Evolutionary conservation across 805 yeast genomes (phyloP), one percentile per base, ranked within the genome.

Genomic region (Candida nanaspora): DNA sequence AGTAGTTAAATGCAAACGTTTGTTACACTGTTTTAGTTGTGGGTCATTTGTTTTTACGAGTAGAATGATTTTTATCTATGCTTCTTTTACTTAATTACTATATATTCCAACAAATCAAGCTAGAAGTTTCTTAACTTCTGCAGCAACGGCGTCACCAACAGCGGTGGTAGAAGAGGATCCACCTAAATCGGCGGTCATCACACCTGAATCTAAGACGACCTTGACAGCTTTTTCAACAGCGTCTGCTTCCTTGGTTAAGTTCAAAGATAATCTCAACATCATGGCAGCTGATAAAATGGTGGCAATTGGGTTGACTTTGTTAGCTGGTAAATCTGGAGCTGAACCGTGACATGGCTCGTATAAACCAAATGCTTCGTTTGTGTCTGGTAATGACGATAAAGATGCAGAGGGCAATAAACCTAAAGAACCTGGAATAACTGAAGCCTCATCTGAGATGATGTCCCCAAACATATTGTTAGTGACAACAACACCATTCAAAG

Each of bases 271-370:
- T 56, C 91, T 79, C 67, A 93, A 76, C 98, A 93, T 93, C 95
- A 93, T 85, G 26, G 98, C 98, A 11, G 86, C 95, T 21, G 97
- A 88, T 56, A 93, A 74, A 53, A 91, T 89, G 20, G 97, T 86
- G 39, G 98, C 98, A 43, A 91, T 66, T 39, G 98, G 98, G 67
- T 91, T 91, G 44, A 89, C 98, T 68, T 86, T 83, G 61, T 87
- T 86, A 45, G 67, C 70, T 39, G 82, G 80, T 59, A 91, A 78
- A 63, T 91, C 98, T 39, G 98, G 98, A 28, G 98, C 98, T 36
- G 96, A 83, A 37, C 98, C 98, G 62, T 91, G 98, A 60, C 97
- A 91, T 50, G 98, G 98, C 69, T 93, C 98, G 62, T 93, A 93
- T 49, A 93, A 72, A 44, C 98, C 98, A 59, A 93, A 89, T 1